Conservation (phyloP, 2,329 filamentous ascomycete genomes). For the Hymenoscyphus albidus region DNA sequence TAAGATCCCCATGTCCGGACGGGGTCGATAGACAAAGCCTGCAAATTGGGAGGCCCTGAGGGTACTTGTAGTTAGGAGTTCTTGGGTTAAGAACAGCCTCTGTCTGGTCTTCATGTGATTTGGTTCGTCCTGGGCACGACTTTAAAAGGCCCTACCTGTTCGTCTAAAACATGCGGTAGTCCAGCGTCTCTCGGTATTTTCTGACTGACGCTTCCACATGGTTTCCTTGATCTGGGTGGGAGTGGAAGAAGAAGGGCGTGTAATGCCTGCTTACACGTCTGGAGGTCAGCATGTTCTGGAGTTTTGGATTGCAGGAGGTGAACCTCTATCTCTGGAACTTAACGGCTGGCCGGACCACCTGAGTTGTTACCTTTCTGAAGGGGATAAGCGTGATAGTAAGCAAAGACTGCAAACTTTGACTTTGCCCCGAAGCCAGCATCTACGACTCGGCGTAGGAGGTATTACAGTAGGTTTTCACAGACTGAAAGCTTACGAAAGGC, state of each 20-base stretch:
- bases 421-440: slow-evolving; percentile 56
- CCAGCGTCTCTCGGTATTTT: too few species aligned
- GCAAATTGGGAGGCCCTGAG: slow-evolving; percentile 67
- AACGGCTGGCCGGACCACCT: slow-evolving; percentile 2
- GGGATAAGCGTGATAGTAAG: slow-evolving; percentile 56
- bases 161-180: slow-evolving; percentile 9
- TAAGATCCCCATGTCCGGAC: slow-evolving; percentile 45
- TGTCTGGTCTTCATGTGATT: not conserved
- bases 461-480: slow-evolving; percentile 10
- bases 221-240: slow-evolving; percentile 3
- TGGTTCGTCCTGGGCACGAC: slow-evolving; percentile 41
- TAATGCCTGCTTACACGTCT: slow-evolving; percentile 3
- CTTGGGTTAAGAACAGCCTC: slow-evolving; percentile 24
- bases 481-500: slow-evolving; percentile 8
- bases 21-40: slow-evolving; percentile 67
- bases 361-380: slow-evolving; percentile 15
- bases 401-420: slow-evolving; percentile 39
- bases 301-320: not conserved
- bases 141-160: slow-evolving; percentile 36
- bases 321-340: not conserved
- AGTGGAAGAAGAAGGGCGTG: slow-evolving; percentile 13
- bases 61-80: slow-evolving; percentile 45
- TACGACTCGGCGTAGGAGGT: slow-evolving; percentile 52
- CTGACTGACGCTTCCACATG: not conserved
- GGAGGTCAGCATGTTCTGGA: not conserved